These are phyloP conservation scores for Spirogloea muscicola DNA, from an alignment of 139 green algal genomes.

Conservation along the genomic window DNA sequence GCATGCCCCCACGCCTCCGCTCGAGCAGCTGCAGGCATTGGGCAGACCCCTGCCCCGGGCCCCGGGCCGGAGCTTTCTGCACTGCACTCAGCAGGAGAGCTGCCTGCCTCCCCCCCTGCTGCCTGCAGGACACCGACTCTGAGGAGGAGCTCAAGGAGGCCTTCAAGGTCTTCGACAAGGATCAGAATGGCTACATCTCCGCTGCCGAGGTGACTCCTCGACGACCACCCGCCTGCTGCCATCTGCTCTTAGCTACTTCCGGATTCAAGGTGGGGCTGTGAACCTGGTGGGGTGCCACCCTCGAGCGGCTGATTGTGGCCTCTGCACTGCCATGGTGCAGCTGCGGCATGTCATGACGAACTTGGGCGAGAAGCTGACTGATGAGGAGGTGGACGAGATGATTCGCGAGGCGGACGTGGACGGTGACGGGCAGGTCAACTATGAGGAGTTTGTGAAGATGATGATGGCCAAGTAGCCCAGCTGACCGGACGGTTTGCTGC, in stretches of 20 bases:
- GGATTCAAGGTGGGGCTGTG: not conserved
- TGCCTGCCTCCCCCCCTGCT: slow-evolving; percentile 4
- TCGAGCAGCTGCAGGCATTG: not conserved
- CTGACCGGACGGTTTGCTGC: too few relatives aligned
- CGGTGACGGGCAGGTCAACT: slow-evolving; percentile 65
- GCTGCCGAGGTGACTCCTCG: slow-evolving; percentile 87
- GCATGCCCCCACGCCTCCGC: too few relatives aligned
- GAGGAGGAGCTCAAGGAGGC: slow-evolving; percentile 98
- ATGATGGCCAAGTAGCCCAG: slow-evolving; percentile 68
- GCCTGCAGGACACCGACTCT: slow-evolving; percentile 65
- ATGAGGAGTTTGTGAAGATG: slow-evolving; percentile 69
- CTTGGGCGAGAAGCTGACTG: slow-evolving; percentile 94
- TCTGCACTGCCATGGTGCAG: slow-evolving; percentile 36
- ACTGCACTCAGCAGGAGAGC: not conserved
- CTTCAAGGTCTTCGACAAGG: slow-evolving; percentile 99
- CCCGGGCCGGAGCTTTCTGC: not conserved
- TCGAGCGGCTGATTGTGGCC: too few relatives aligned
- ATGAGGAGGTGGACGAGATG: slow-evolving; percentile 75
- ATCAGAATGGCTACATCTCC: slow-evolving; percentile 98
- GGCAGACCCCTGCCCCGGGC: not conserved
- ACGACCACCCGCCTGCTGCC: not conserved
- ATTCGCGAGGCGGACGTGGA: slow-evolving; percentile 70
- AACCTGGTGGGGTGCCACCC: not conserved
- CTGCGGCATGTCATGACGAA: slow-evolving; percentile 98
- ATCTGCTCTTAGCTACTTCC: not conserved